phyloP scores from a whole-genome alignment of 176 grass and related monocot genomes.

The Phoenix roebelenii region DNA sequence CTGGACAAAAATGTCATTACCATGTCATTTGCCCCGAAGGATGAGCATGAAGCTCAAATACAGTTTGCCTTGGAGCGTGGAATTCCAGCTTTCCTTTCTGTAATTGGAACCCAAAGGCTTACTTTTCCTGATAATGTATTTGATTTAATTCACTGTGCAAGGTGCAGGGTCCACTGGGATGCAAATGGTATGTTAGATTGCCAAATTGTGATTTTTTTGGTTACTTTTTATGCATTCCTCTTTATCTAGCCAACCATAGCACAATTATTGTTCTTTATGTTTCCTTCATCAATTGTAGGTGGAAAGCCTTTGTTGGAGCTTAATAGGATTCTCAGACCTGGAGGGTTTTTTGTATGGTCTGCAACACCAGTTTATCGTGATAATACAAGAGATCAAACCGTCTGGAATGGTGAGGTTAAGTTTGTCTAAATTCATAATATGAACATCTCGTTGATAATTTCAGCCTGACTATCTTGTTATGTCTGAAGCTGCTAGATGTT shows the following conservation, averaged over 20 bases:
- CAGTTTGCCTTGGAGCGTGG: constrained; percentile 86
- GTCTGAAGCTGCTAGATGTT: too few species aligned
- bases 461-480: too few species aligned
- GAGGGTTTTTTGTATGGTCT: constrained; percentile 90
- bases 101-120: constrained; percentile 86
- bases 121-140: constrained; percentile 86
- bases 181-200: constrained; percentile 46
- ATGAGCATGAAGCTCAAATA: constrained; percentile 95
- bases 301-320: constrained; percentile 83
- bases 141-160: constrained; percentile 80
- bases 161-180: constrained; percentile 92
- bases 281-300: constrained; percentile 28
- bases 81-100: constrained; percentile 73
- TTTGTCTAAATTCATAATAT: not conserved
- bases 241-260: not conserved
- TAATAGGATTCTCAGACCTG: constrained; percentile 87
- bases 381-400: constrained; percentile 47
- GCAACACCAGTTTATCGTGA: constrained; percentile 82
- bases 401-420: constrained; percentile 60
- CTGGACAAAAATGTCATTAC: constrained; percentile 86
- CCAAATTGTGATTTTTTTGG: constrained; percentile 15
- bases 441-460: too few species aligned
- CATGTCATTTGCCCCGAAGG: constrained; percentile 91
- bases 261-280: not conserved
- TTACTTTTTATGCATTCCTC: not conserved